These are phyloP conservation scores for Discostella stelligeroides DNA, from an alignment of 108 stramenopile species.

Conservation along the genomic window DNA sequence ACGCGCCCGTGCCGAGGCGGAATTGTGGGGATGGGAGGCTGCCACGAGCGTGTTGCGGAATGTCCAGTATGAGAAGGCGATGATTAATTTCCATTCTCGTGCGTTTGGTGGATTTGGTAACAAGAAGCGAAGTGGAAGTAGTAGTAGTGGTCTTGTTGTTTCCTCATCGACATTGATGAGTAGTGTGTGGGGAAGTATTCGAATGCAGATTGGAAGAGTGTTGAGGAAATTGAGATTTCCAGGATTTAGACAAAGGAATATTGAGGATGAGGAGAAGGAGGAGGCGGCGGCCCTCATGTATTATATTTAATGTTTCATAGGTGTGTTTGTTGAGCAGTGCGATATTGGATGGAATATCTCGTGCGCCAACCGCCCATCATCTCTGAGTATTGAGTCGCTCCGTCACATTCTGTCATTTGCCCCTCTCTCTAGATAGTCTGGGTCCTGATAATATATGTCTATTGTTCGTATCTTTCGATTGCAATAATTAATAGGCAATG, in stretches of 20 bases:
- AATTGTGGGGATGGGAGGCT: slow-evolving; percentile 90
- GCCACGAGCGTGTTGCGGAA: slow-evolving; percentile 85
- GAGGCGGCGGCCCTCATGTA: not conserved
- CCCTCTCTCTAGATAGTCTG: too few relatives aligned
- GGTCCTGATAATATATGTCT: too few relatives aligned
- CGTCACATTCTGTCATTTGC: too few relatives aligned
- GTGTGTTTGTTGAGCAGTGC: too few relatives aligned
- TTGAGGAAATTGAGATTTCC: slow-evolving; percentile 39
- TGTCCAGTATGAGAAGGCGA: slow-evolving; percentile 85
- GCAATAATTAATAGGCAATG: too few relatives aligned
- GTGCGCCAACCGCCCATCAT: too few relatives aligned
- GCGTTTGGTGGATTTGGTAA: slow-evolving; percentile 83
- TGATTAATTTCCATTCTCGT: slow-evolving; percentile 82
- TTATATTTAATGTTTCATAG: too few relatives aligned
- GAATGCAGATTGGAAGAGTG: slow-evolving; percentile 49
- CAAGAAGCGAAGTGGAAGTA: slow-evolving; percentile 50
- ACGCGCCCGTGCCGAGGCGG: slow-evolving; percentile 78
- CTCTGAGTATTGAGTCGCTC: too few relatives aligned
- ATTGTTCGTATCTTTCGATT: too few relatives aligned
- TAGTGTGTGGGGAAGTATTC: slow-evolving; percentile 61
- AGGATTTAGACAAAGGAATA: slow-evolving; percentile 30
- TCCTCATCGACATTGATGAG: slow-evolving; percentile 12
- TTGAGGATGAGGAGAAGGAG: slow-evolving; percentile 1
- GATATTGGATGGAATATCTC: too few relatives aligned
- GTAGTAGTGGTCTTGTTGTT: too few relatives aligned